Evolutionary conservation across 2,329 filamentous ascomycete species (phyloP), one percentile per base, ranked within the genome.

Genomic region (Calonectria naviculata): DNA sequence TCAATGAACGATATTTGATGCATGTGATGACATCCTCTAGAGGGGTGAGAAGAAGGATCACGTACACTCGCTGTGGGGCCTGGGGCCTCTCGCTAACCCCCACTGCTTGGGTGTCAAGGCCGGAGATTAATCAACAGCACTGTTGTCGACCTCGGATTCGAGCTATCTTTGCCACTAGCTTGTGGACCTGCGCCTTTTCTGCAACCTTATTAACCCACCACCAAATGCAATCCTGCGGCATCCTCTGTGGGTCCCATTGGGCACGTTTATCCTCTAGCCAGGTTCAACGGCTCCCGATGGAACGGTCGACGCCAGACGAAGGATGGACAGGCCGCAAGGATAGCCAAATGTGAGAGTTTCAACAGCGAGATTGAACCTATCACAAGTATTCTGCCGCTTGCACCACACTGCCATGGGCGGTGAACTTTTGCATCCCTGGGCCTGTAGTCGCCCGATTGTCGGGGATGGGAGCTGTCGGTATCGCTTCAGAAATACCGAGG

Each of bases 161-260:
- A 58, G 52, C 52, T 58, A 58, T 58, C 52, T 58, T 58, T 38
- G 52, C 52, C 52, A 58, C 52, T 58, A 58, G 52, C 5, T 10
- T 9, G 52, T 58, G 52, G 52, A 58, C 52, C 52, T 58, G 52
- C 52, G 52, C n/a, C 21, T 7, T 38, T 58, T 58, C 52, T 58
- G 52, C 52, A 58, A 58, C 52, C 52, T 58, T 58, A 58, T 38
- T 58, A 58, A 58, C 52, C 52, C 52, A 58, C 52, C 52, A 58
- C 15, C 52, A 58, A 36, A 24, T 58, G 34, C 29, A 58, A 58
- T 58, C 52, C 52, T 58, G 19, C 52, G 24, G 31, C 52, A 17
- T 58, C 36, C 15, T 24, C 31, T 26, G 52, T 58, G 52, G 52
- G 34, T 58, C 52, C 13, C 34, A 36, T 58, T 58, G 52, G 52